These are phyloP conservation scores for Penicillium bialowiezense DNA, from an alignment of 495 filamentous ascomycete genomes.

Conservation along the genomic window DNA sequence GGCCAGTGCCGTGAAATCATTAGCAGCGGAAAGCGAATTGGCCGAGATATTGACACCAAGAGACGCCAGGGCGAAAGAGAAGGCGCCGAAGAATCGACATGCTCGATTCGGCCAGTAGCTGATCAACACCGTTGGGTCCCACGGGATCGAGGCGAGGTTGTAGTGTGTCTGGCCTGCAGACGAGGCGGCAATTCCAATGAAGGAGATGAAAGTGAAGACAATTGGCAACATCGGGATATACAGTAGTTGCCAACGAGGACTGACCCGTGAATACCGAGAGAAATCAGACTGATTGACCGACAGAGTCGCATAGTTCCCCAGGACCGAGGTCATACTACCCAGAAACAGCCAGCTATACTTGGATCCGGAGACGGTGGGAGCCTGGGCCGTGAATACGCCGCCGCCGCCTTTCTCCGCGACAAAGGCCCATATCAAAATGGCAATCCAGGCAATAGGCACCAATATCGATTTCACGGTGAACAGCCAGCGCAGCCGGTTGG, in stretches of 20 bases:
- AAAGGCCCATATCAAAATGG: constrained; percentile 50
- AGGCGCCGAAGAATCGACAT: constrained; percentile 51
- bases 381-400: constrained; percentile 28
- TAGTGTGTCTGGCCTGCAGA: constrained; percentile 45
- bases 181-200: constrained; percentile 47
- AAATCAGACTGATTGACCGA: constrained; percentile 46
- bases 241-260: constrained; percentile 42
- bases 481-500: constrained; percentile 44
- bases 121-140: constrained; percentile 45
- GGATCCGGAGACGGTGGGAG: constrained; percentile 30
- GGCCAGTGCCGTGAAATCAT: constrained; percentile 59
- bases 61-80: constrained; percentile 44
- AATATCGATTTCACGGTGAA: constrained; percentile 45
- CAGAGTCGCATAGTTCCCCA: constrained; percentile 44
- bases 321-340: constrained; percentile 42
- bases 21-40: constrained; percentile 62
- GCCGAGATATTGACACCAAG: constrained; percentile 60
- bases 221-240: constrained; percentile 48
- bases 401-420: constrained; percentile 34
- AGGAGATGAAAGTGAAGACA: constrained; percentile 49
- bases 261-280: constrained; percentile 46
- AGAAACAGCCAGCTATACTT: constrained; percentile 45
- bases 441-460: constrained; percentile 45
- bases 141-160: constrained; percentile 33
- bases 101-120: constrained; percentile 48